Evolutionary conservation across 108 stramenopile genomes (phyloP), one percentile per base, ranked within the genome.

Genomic region (Skeletonema tropicum): DNA sequence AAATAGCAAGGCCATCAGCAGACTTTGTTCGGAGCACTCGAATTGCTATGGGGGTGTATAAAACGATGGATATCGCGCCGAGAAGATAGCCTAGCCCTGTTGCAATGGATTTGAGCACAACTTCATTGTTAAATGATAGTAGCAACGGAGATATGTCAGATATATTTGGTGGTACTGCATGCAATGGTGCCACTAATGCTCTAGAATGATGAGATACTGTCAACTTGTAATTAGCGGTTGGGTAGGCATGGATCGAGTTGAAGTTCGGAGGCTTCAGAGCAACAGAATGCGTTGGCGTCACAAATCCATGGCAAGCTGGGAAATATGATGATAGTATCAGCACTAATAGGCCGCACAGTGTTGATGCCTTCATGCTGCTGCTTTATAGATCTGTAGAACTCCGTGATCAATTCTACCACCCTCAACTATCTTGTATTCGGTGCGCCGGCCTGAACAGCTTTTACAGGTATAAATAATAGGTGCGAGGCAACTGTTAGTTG

Each of bases 41-140:
- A 35, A 84, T 49, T 13, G 80, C 80, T 46, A 88, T 88, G 7
- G 88, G 88, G n/a, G 83, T 86, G 61, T 86, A 88, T 17, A 88
- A 77, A 19, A 84, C 25, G 12, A 86, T 25, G 48, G 82, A 83
- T n/a, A 79, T 83, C 5, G 68, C 57, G 0, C 85, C 85, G 59
- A 88, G 59, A n/a, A 82, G 48, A 68, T 88, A 88, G n/a, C 88
- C 88, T 15, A 88, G 70, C 4, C 42, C 64, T 45, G 62, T 17
- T 2, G 87, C 87, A 14, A 87, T 23, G 52, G 49, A 45, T 52
- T 57, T 21, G 9, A 49, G 42, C 57, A 15, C 45, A 33, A 17
- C 35, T 30, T 61, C 23, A 3, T 46, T 46, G 39, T 19, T 65
- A 12, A 29, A 29, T 29, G 23, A 19, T 17, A 42, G 5, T 38